phyloP scores from a whole-genome alignment of 257 asterid genomes.

The Penstemon eatonii region DNA sequence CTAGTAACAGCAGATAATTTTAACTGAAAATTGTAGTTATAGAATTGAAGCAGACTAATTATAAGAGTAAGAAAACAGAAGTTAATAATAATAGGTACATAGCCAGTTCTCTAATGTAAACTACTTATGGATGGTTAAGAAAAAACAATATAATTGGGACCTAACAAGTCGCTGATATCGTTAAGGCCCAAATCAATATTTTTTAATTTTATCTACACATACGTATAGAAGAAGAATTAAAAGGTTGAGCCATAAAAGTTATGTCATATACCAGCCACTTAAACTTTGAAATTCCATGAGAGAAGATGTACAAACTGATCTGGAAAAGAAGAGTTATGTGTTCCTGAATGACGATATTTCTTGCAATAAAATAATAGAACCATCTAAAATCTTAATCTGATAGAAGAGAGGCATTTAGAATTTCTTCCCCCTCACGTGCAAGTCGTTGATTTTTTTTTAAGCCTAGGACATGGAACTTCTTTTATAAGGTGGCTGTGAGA shows the following conservation, averaged over 20 bases:
- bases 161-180: no score
- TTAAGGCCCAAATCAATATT: no score
- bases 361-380: not conserved
- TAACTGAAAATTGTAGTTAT: slow-evolving; percentile 19
- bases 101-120: not conserved
- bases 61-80: slow-evolving; percentile 7
- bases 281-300: not conserved
- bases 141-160: no score
- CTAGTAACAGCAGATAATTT: slow-evolving; percentile 37
- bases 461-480: no score
- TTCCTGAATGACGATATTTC: not conserved
- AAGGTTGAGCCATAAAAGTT: not conserved
- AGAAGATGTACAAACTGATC: not conserved
- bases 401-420: no score
- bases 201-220: no score
- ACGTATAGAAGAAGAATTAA: not conserved
- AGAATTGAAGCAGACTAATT: not conserved
- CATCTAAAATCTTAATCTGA: no score
- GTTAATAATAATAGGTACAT: not conserved
- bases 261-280: not conserved
- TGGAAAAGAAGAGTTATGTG: not conserved
- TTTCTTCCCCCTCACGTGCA: no score
- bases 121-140: no score
- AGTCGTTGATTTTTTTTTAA: no score
- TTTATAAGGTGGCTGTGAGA: no score